Percentiles rank a stretch among this genome's conserved stretches.
Conservation (phyloP, 495 filamentous ascomycete genomes). For the Massariosphaeria phaeospora region DNA sequence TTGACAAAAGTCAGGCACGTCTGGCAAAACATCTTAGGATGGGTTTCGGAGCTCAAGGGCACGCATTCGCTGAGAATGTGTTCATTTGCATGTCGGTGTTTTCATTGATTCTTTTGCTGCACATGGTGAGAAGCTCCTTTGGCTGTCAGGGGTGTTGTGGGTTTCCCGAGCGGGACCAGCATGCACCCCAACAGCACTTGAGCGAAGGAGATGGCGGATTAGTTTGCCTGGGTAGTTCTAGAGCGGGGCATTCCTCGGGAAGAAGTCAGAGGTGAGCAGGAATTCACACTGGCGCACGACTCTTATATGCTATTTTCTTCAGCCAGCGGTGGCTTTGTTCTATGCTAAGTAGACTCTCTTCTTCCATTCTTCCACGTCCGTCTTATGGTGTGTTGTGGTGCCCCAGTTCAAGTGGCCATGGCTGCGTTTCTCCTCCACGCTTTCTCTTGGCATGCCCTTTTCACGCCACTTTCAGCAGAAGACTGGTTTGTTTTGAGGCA, state of each 20-base stretch:
- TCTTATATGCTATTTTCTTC: slow-evolving; percentile 25
- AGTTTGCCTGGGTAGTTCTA: slow-evolving; percentile 22
- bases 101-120: slow-evolving; percentile 24
- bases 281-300: slow-evolving; percentile 7
- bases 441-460: not conserved
- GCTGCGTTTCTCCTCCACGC: not conserved
- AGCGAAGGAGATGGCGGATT: slow-evolving; percentile 5
- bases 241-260: not conserved
- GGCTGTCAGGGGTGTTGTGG: slow-evolving; percentile 1
- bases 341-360: slow-evolving; percentile 32
- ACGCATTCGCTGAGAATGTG: slow-evolving; percentile 22
- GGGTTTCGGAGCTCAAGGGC: slow-evolving; percentile 7
- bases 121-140: slow-evolving; percentile 14
- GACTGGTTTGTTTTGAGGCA: too few species aligned
- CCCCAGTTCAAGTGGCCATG: too few species aligned
- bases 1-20: slow-evolving; percentile 27
- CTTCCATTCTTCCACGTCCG: slow-evolving; percentile 7
- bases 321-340: slow-evolving; percentile 19
- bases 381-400: slow-evolving; percentile 12
- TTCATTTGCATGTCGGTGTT: slow-evolving; percentile 31
- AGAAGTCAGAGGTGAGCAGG: not conserved
- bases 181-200: too few species aligned
- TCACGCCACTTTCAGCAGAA: too few species aligned
- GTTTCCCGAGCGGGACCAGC: not conserved
- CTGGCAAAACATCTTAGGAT: slow-evolving; percentile 23